Percentiles rank a stretch among this genome's conserved stretches.
Evolutionary conservation across 768 basidiomycete genomes (phyloP).

Genomic region (Psilocybe subaeruginosa): DNA sequence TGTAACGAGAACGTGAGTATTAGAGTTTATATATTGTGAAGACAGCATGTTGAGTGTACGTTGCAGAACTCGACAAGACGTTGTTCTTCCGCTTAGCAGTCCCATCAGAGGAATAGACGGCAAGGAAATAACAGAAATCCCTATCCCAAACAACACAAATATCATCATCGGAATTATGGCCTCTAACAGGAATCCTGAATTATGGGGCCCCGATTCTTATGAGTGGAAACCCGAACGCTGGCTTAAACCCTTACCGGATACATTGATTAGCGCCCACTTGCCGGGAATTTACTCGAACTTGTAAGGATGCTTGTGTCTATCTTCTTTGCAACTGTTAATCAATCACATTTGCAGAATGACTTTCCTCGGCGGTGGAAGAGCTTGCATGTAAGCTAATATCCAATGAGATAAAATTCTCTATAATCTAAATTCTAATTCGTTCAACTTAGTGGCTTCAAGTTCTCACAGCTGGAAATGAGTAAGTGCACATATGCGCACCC

Average conservation of each 20-base stretch:
- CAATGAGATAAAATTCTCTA: neutral
- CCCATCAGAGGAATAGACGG: conserved; percentile 28
- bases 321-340: neutral
- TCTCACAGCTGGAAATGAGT: conserved; percentile 34
- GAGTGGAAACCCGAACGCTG: conserved; percentile 57
- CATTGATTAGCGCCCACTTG: conserved; percentile 34
- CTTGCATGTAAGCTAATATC: conserved; percentile 42
- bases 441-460: conserved; percentile 22
- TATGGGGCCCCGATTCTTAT: conserved; percentile 51
- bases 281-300: conserved; percentile 48
- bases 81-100: conserved; percentile 25
- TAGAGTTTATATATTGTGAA: neutral
- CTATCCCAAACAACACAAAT: conserved; percentile 39
- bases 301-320: conserved; percentile 18
- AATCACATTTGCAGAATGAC: conserved; percentile 37
- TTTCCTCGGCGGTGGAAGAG: conserved; percentile 46
- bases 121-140: conserved; percentile 30
- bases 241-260: conserved; percentile 32
- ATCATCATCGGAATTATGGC: conserved; percentile 31
- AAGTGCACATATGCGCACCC: neutral
- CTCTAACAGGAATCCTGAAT: conserved; percentile 39
- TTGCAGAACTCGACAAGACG: conserved; percentile 23
- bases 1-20: conserved; percentile 21
- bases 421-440: neutral
- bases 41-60: neutral